A percentile compares a stretch with the other conserved stretches of the same genome.
Evolutionary conservation across 1,284 basidiomycete genomes (phyloP).

Genomic region (Austroboletus niveus): DNA sequence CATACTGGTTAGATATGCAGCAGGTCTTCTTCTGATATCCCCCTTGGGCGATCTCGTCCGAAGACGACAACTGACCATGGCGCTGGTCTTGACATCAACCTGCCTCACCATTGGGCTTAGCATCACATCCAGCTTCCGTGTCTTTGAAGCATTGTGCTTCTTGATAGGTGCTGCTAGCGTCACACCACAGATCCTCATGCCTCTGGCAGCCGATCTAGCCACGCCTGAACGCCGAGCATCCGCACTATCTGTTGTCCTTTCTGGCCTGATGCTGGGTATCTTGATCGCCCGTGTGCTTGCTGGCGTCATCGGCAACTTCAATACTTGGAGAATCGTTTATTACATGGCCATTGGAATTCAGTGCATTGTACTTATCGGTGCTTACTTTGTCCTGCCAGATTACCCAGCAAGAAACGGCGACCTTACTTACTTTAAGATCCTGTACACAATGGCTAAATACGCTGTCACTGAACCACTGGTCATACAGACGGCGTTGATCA

Average conservation of each 20-base stretch:
- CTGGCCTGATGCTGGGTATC: slow-evolving; percentile 69
- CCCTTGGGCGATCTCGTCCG: slow-evolving; percentile 69
- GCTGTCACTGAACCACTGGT: slow-evolving; percentile 67
- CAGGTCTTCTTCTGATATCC: slow-evolving; percentile 58
- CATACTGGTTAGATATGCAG: slow-evolving; percentile 44
- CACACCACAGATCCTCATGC: slow-evolving; percentile 58
- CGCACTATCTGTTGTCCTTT: slow-evolving; percentile 64
- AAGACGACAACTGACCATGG: slow-evolving; percentile 52
- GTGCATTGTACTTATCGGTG: slow-evolving; percentile 45
- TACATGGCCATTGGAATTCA: slow-evolving; percentile 65
- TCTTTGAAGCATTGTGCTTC: slow-evolving; percentile 58
- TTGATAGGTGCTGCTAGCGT: slow-evolving; percentile 56
- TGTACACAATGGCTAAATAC: slow-evolving; percentile 68
- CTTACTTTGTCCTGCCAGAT: slow-evolving; percentile 64
- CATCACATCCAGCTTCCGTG: slow-evolving; percentile 44
- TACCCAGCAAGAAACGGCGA: slow-evolving; percentile 63
- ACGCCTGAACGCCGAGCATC: slow-evolving; percentile 59
- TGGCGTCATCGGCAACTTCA: slow-evolving; percentile 63
- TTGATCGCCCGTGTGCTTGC: slow-evolving; percentile 67
- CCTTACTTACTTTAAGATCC: slow-evolving; percentile 58
- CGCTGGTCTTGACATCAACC: slow-evolving; percentile 45
- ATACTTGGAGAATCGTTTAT: slow-evolving; percentile 63
- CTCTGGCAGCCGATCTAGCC: slow-evolving; percentile 66
- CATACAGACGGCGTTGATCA: slow-evolving; percentile 60
- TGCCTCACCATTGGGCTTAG: slow-evolving; percentile 57